Percentiles rank a stretch among this genome's conserved stretches.
phyloP scores from a whole-genome alignment of 2,329 filamentous ascomycete species.

The Cladorrhinum sp. region DNA sequence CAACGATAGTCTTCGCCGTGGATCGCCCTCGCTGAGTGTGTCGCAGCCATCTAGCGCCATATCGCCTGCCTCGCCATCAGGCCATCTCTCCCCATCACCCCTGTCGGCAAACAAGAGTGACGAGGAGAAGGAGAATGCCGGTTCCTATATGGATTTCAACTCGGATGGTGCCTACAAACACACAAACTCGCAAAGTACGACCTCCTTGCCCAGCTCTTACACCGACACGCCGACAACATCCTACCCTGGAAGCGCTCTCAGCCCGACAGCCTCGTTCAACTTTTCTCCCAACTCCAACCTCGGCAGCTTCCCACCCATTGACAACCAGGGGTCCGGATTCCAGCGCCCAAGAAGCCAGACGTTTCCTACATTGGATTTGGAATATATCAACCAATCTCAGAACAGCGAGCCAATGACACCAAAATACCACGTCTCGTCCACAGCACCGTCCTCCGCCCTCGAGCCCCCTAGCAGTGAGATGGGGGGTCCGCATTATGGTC shows the following conservation, averaged over 20 bases:
- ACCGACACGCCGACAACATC: slow-evolving; percentile 62
- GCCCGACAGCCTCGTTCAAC: slow-evolving; percentile 69
- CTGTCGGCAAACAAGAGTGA: slow-evolving; percentile 68
- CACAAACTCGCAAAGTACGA: slow-evolving; percentile 63
- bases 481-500: slow-evolving; percentile 39
- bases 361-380: slow-evolving; percentile 70
- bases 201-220: slow-evolving; percentile 65
- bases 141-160: slow-evolving; percentile 57
- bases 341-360: slow-evolving; percentile 84
- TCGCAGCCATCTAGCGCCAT: slow-evolving; percentile 62
- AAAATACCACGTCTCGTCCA: slow-evolving; percentile 46
- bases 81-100: slow-evolving; percentile 64
- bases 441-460: slow-evolving; percentile 50
- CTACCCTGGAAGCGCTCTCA: slow-evolving; percentile 69
- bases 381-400: slow-evolving; percentile 48
- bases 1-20: slow-evolving; percentile 54
- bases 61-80: slow-evolving; percentile 71
- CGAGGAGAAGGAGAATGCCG: slow-evolving; percentile 58
- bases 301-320: slow-evolving; percentile 55
- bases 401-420: slow-evolving; percentile 47
- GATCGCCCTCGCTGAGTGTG: slow-evolving; percentile 54
- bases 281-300: slow-evolving; percentile 73
- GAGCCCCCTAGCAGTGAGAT: slow-evolving; percentile 51
- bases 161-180: slow-evolving; percentile 55
- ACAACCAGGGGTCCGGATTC: slow-evolving; percentile 48